Evolutionary conservation across 2,329 filamentous ascomycete species (phyloP).

Genomic region (Monilinia polystroma): DNA sequence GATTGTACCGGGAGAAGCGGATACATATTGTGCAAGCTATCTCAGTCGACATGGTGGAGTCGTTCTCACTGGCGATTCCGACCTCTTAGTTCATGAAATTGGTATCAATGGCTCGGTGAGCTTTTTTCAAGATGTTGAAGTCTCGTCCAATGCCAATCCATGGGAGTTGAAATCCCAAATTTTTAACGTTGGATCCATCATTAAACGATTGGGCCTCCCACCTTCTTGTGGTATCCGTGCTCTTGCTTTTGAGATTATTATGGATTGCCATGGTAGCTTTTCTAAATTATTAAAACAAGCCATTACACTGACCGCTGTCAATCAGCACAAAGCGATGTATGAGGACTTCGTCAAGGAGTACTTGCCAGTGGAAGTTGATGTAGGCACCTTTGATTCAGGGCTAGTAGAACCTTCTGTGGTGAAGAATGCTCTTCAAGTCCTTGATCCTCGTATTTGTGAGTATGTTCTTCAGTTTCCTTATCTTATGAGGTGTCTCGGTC

Average conservation of each 20-base stretch:
- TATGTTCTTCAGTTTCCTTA: slow-evolving; percentile 46
- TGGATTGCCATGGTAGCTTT: slow-evolving; percentile 34
- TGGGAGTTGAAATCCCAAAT: slow-evolving; percentile 32
- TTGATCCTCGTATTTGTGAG: slow-evolving; percentile 54
- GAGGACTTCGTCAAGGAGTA: slow-evolving; percentile 36
- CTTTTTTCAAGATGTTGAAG: slow-evolving; percentile 63
- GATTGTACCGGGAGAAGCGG: slow-evolving; percentile 81
- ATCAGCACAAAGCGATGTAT: slow-evolving; percentile 27
- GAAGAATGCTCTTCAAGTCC: slow-evolving; percentile 26
- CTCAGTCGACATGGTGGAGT: slow-evolving; percentile 54
- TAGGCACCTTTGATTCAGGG: neutral
- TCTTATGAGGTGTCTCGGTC: slow-evolving; percentile 33
- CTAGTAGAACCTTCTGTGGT: neutral
- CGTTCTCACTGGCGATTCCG: slow-evolving; percentile 82
- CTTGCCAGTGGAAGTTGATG: slow-evolving; percentile 15
- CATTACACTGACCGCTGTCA: slow-evolving; percentile 28
- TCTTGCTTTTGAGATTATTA: slow-evolving; percentile 40
- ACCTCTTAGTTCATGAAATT: slow-evolving; percentile 74
- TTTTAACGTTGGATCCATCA: slow-evolving; percentile 47
- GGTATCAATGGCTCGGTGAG: slow-evolving; percentile 60
- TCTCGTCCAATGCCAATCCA: slow-evolving; percentile 24
- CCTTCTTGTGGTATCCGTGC: slow-evolving; percentile 42
- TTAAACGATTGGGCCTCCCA: slow-evolving; percentile 46
- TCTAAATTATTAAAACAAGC: slow-evolving; percentile 33
- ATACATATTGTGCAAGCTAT: slow-evolving; percentile 71